A percentile compares a stretch with the other conserved stretches of the same genome.
phyloP scores from a whole-genome alignment of 805 yeast species.

The Cyberlindnera maclurae region DNA sequence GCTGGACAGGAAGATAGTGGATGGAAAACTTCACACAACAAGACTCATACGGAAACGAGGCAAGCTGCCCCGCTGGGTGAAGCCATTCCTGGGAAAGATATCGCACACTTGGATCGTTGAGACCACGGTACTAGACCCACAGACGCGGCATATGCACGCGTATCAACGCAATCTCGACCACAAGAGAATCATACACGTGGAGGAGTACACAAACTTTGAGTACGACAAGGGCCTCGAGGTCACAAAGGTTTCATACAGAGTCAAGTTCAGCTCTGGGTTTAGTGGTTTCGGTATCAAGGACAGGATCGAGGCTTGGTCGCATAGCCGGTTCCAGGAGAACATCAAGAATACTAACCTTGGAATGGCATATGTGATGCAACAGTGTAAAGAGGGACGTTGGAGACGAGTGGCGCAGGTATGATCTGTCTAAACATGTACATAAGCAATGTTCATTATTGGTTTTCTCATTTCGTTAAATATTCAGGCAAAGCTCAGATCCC shows the following conservation, averaged over 20 bases:
- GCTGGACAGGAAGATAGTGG: constrained; percentile 50
- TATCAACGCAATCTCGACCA: constrained; percentile 85
- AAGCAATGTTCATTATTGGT: background rate
- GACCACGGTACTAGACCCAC: constrained; percentile 64
- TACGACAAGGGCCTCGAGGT: constrained; percentile 24
- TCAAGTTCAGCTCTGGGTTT: constrained; percentile 67
- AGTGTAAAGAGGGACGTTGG: constrained; percentile 30
- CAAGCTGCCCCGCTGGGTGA: constrained; percentile 70
- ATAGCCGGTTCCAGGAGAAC: constrained; percentile 59
- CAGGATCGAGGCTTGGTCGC: constrained; percentile 79
- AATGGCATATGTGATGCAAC: constrained; percentile 70
- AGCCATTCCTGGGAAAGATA: constrained; percentile 63
- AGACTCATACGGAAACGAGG: constrained; percentile 75
- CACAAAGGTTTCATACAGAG: constrained; percentile 51
- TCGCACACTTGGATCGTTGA: constrained; percentile 80
- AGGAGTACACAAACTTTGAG: constrained; percentile 61
- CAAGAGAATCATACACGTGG: constrained; percentile 66
- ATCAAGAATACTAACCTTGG: constrained; percentile 62
- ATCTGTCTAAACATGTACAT: background rate
- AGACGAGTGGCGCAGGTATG: background rate
- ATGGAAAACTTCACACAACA: constrained; percentile 65
- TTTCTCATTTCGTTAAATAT: background rate
- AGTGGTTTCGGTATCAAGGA: constrained; percentile 54
- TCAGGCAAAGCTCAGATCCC: constrained; percentile 73
- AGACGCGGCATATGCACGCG: constrained; percentile 44